A percentile compares a stretch with the other conserved stretches of the same genome.
These are phyloP conservation scores for Amanita subjunquillea DNA, from an alignment of 768 basidiomycete species.

Conservation along the genomic window DNA sequence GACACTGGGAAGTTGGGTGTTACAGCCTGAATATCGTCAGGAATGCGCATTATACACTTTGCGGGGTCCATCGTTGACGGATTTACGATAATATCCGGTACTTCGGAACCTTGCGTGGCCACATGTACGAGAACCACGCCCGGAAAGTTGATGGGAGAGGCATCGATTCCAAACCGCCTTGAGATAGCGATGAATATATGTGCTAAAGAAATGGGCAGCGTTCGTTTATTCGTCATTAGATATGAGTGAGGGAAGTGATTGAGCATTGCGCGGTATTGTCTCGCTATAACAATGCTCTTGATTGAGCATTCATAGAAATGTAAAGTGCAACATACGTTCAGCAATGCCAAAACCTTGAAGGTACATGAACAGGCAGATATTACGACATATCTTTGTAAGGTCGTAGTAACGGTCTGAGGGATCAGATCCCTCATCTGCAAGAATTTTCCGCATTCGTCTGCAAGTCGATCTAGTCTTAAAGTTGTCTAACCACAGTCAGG, in stretches of 20 bases:
- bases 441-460: slow-evolving; percentile 26
- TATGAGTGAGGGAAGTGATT: slow-evolving; percentile 54
- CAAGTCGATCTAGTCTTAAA: slow-evolving; percentile 27
- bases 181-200: slow-evolving; percentile 48
- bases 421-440: slow-evolving; percentile 20
- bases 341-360: slow-evolving; percentile 35
- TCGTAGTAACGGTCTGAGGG: slow-evolving; percentile 20
- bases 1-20: not conserved
- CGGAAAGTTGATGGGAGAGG: slow-evolving; percentile 48
- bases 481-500: slow-evolving; percentile 24
- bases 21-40: slow-evolving; percentile 5
- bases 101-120: slow-evolving; percentile 20
- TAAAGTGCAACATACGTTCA: slow-evolving; percentile 21
- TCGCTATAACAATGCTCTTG: slow-evolving; percentile 14
- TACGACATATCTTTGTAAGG: slow-evolving; percentile 23
- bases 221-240: slow-evolving; percentile 34
- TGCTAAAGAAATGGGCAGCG: slow-evolving; percentile 51
- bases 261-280: slow-evolving; percentile 30
- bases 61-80: slow-evolving; percentile 20
- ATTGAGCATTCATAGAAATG: not conserved
- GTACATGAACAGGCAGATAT: slow-evolving; percentile 42
- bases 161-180: slow-evolving; percentile 37
- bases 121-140: slow-evolving; percentile 44
- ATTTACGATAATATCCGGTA: slow-evolving; percentile 40
- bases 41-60: slow-evolving; percentile 20